Conservation (phyloP, 495 filamentous ascomycete genomes). For the Neurospora pannonica region DNA sequence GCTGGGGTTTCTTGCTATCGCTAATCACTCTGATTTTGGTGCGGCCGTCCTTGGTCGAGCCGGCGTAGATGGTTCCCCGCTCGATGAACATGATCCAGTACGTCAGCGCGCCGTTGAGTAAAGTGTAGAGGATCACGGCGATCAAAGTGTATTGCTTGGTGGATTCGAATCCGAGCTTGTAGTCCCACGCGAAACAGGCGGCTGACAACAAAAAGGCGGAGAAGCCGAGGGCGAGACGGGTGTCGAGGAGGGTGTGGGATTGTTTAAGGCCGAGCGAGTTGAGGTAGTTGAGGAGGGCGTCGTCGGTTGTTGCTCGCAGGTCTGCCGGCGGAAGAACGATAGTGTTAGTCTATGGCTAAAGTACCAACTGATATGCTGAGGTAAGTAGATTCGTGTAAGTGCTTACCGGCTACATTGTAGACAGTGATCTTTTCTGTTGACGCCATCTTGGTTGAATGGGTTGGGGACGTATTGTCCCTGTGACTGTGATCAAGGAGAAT, state of each 20-base stretch:
- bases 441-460: conserved; percentile 24
- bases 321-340: too few relatives aligned
- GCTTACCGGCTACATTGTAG: conserved; percentile 56
- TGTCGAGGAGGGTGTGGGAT: conserved; percentile 68
- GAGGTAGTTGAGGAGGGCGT: conserved; percentile 87
- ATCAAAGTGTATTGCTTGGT: conserved; percentile 66
- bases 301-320: conserved; percentile 93
- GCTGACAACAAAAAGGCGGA: conserved; percentile 68
- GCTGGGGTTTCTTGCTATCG: background rate
- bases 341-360: too few relatives aligned
- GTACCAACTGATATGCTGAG: too few relatives aligned
- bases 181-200: conserved; percentile 82
- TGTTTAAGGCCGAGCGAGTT: conserved; percentile 73
- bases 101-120: conserved; percentile 69
- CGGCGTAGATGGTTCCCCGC: conserved; percentile 69
- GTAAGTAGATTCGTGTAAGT: too few relatives aligned
- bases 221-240: conserved; percentile 78
- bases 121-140: conserved; percentile 70
- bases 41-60: conserved; percentile 39
- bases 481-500: background rate
- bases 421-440: conserved; percentile 53
- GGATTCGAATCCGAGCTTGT: conserved; percentile 75
- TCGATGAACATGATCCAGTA: conserved; percentile 84
- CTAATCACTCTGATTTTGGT: conserved; percentile 54
- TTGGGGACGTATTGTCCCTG: background rate